A percentile compares a stretch with the other conserved stretches of the same genome.
Conservation (phyloP, 495 filamentous ascomycete genomes). For the Thozetella sp. region DNA sequence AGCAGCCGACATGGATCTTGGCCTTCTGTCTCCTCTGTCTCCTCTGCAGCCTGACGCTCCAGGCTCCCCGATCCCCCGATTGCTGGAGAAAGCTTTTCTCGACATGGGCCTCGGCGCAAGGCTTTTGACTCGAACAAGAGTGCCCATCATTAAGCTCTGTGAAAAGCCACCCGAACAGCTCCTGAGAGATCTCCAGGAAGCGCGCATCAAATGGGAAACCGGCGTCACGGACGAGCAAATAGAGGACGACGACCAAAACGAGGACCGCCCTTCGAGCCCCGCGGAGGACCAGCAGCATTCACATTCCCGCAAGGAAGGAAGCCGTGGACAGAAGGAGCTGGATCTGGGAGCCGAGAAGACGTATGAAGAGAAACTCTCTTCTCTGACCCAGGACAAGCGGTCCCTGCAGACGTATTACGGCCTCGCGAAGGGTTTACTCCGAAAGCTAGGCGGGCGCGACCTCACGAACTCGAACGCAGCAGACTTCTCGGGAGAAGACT, state of each 20-base stretch:
- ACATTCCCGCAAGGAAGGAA: slow-evolving; percentile 5
- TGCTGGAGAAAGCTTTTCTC: slow-evolving; percentile 72
- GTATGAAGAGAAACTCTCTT: slow-evolving; percentile 28
- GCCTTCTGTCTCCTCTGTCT: slow-evolving; percentile 61
- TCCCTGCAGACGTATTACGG: slow-evolving; percentile 39
- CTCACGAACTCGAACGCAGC: slow-evolving; percentile 34
- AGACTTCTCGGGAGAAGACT: slow-evolving; percentile 36
- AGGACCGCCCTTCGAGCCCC: slow-evolving; percentile 16
- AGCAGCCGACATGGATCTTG: slow-evolving; percentile 76
- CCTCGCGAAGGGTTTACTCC: slow-evolving; percentile 44
- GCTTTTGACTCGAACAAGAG: slow-evolving; percentile 69
- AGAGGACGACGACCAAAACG: slow-evolving; percentile 38
- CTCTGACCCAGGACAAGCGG: slow-evolving; percentile 35
- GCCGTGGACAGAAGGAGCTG: neutral
- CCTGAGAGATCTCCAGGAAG: slow-evolving; percentile 49
- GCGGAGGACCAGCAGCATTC: slow-evolving; percentile 13
- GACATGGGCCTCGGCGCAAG: slow-evolving; percentile 67
- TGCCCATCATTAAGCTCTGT: slow-evolving; percentile 83
- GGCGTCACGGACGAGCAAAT: slow-evolving; percentile 38
- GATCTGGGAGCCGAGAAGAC: slow-evolving; percentile 2
- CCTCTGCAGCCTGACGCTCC: slow-evolving; percentile 43
- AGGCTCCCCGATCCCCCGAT: slow-evolving; percentile 58
- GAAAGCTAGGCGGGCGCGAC: slow-evolving; percentile 45
- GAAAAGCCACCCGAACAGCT: slow-evolving; percentile 62
- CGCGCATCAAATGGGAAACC: slow-evolving; percentile 62